These are phyloP conservation scores for Zygosaccharomyces gambellarensis DNA, from an alignment of 805 yeast species.

Conservation along the genomic window DNA sequence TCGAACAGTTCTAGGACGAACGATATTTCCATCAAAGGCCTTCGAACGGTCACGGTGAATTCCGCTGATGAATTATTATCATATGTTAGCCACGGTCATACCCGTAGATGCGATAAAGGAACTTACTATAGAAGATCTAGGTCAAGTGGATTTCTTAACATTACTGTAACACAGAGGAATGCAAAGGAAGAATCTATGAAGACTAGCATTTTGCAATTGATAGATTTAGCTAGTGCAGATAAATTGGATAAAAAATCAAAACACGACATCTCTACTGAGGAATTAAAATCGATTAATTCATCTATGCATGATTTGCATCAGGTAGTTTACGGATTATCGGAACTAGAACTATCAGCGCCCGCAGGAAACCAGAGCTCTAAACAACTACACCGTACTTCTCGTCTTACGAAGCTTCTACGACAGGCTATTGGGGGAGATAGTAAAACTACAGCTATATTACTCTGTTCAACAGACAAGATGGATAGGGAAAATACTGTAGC, in stretches of 20 bases:
- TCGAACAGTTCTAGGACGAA: constrained; percentile 20
- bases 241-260: constrained; percentile 42
- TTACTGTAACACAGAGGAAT: constrained; percentile 60
- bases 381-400: constrained; percentile 69
- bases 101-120: constrained; percentile 49
- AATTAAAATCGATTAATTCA: constrained; percentile 77
- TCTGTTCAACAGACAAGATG: constrained; percentile 59
- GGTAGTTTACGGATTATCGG: constrained; percentile 71
- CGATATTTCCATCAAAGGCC: constrained; percentile 60
- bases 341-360: background rate
- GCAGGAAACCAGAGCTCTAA: background rate
- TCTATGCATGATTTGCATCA: constrained; percentile 75
- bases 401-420: constrained; percentile 69
- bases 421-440: constrained; percentile 82
- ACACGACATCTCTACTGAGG: constrained; percentile 67
- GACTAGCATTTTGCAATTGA: constrained; percentile 60
- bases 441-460: constrained; percentile 65
- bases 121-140: constrained; percentile 72
- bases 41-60: constrained; percentile 57
- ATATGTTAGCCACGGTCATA: constrained; percentile 55
- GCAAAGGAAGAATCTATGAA: constrained; percentile 32
- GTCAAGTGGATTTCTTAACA: constrained; percentile 74
- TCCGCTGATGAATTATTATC: constrained; percentile 53
- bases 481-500: constrained; percentile 64
- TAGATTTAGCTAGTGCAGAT: constrained; percentile 87